Evolutionary conservation across 176 grass and related monocot genomes (phyloP), one percentile per base, ranked within the genome.

Genomic region (Bromus sterilis): DNA sequence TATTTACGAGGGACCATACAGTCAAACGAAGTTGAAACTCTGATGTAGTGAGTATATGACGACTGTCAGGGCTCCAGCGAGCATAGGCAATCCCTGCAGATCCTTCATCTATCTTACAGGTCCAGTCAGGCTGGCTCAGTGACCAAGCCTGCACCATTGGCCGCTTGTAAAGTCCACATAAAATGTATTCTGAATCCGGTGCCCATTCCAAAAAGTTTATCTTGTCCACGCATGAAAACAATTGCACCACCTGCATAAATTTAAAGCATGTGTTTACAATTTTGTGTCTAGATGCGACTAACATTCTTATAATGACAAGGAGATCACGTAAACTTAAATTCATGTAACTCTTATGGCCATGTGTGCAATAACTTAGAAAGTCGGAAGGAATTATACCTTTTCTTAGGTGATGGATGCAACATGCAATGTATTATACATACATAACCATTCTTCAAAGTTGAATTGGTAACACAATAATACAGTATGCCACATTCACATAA

Each of bases 141-240:
- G 96, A 99, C 96, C 96, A 99, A 70, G 80, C 93, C 44, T 99
- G 96, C 4, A 99, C 91, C 90, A 99, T 93, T 14, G 96, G 93
- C 31, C 93, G 77, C 85, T 99, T 99, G 80, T 99, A 93, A 63
- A 95, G 92, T 34, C 89, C 91, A 60, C 96, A 99, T 35, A 99
- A 87, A 65, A 99, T 91, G 43, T 99, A 93, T 44, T 99, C 88
- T 37, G 96, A 99, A 65, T 99, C 96, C 0, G 93, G 82, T 21
- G 96, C 93, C 96, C 96, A 99, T n/a, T 99, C 96, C 14, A 99
- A 48, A 71, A 87, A 95, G 68, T 87, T 95, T 73, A 99, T 99
- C 80, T 99, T 99, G 82, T 99, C 91, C 4, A 99, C 88, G 44
- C 96, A 99, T 31, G 96, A 99, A 86, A 91, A 95, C 2, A 99